Percentiles rank a stretch among this genome's conserved stretches.
These are phyloP conservation scores for Wickerhamomyces silvicola DNA, from an alignment of 805 yeast species.

Conservation along the genomic window DNA sequence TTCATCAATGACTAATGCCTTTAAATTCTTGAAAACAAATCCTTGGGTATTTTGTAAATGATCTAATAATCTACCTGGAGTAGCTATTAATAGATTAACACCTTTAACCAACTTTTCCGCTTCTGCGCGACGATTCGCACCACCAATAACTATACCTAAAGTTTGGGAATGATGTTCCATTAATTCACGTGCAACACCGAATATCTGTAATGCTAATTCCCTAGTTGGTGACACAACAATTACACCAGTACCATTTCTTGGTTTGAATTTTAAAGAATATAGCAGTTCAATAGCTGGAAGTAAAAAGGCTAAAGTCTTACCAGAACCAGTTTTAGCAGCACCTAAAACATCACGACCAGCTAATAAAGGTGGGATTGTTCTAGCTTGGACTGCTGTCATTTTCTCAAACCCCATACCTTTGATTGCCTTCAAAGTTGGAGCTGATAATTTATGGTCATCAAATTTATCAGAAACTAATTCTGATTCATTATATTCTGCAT, in stretches of 20 bases:
- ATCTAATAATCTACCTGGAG: conserved; percentile 96
- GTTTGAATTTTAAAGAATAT: conserved; percentile 87
- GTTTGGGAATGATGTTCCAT: conserved; percentile 84
- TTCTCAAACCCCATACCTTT: conserved; percentile 81
- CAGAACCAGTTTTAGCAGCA: conserved; percentile 99
- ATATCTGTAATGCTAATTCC: conserved; percentile 94
- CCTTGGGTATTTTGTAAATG: conserved; percentile 95
- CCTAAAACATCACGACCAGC: conserved; percentile 98
- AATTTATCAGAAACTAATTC: conserved; percentile 25
- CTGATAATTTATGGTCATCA: conserved; percentile 60
- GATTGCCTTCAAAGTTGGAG: conserved; percentile 76
- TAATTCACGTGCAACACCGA: conserved; percentile 94
- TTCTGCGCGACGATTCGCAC: conserved; percentile 95
- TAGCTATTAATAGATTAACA: conserved; percentile 88
- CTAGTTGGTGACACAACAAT: conserved; percentile 95
- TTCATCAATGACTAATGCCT: conserved; percentile 92
- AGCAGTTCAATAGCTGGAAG: conserved; percentile 93
- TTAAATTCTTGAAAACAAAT: conserved; percentile 88
- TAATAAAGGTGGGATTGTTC: conserved; percentile 91
- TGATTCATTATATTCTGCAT: conserved; percentile 4
- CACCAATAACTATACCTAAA: conserved; percentile 95
- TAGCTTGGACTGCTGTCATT: conserved; percentile 93
- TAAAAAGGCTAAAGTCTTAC: conserved; percentile 92
- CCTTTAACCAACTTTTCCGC: conserved; percentile 93
- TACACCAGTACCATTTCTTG: conserved; percentile 97